Base-by-base conservation (phyloP, 768 basidiomycete species). In the Lyophyllum decastes region DNA sequence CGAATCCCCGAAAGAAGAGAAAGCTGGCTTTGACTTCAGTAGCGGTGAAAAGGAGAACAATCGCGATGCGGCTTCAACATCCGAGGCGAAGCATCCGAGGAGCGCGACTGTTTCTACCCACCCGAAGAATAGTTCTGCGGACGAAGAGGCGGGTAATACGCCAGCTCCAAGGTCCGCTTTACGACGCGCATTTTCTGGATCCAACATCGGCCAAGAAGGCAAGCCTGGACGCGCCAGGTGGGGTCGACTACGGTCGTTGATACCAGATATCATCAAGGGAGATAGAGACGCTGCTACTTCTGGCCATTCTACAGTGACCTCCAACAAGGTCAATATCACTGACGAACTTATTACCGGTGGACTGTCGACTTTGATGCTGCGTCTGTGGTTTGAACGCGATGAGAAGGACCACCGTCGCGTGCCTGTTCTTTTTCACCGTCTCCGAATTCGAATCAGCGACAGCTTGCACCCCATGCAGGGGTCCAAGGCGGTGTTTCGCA, bases 311-410 rank as follows among this genome's bases (percentile, higher is more conserved):
- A 76, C 77, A 24, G 78, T 87, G 24, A 71, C 82, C 0, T 74
- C 83, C 1, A 70, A 77, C 2, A 70, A 78, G 4, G 88, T 92
- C 30, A 90, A 90, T 65, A 88, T 94, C 51, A 89, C 83, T 5
- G 90, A 94, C 61, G 92, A 94, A 63, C 83, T 94, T 45, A 88
- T 92, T 14, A 81, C 85, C 2, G 89, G 92, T 4, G 89, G 91
- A 17, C 82, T 95, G 6, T 89, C 90, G 0, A 82, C 86, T 16
- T 75, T 94, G 30, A 88, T 95, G 82, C 71, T 93, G 35, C 82
- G 86, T 26, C 78, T 95, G 62, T 92, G 90, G 86, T 87, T 94
- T 60, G 92, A 95, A 65, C 86, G 87, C 27, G 94, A 95, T 68
- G 93, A 95, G 72, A 88, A 86, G 63, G 85, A 78, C n/a, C 83